Percentiles rank a stretch among this genome's conserved stretches.
Evolutionary conservation across 2,329 filamentous ascomycete genomes (phyloP).

Genomic region (Paraphoma chrysanthemicola): DNA sequence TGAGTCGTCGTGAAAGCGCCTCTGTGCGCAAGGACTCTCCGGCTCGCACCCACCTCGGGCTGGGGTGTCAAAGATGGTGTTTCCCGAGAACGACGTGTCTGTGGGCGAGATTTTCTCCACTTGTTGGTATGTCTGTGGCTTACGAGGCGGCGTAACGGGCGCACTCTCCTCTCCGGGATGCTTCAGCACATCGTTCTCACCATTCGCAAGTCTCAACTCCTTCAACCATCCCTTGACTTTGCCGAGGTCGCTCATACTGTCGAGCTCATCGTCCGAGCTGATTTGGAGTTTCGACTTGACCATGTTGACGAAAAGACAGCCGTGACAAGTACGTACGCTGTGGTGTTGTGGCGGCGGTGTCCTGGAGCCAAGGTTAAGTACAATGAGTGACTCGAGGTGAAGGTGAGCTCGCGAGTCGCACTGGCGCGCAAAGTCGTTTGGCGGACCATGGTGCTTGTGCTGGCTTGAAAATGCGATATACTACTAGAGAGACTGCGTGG

Average conservation of each 20-base stretch:
- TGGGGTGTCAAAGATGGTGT: slow-evolving; percentile 30
- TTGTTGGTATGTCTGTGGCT: background rate
- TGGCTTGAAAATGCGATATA: too few relatives aligned
- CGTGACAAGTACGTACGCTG: background rate
- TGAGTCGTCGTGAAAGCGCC: slow-evolving; percentile 1
- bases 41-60: background rate
- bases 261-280: background rate
- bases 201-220: background rate
- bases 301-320: background rate
- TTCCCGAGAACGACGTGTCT: slow-evolving; percentile 27
- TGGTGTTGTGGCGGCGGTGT: background rate
- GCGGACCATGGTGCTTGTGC: background rate
- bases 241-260: background rate
- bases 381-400: background rate
- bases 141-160: slow-evolving; percentile 1
- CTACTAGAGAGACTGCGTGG: too few relatives aligned
- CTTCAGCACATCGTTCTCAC: background rate
- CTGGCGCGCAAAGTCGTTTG: background rate
- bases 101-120: slow-evolving; percentile 29
- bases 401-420: background rate
- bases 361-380: background rate
- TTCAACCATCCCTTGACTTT: background rate
- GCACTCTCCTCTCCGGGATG: background rate
- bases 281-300: background rate
- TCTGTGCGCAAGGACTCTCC: background rate